phyloP scores from a whole-genome alignment of 257 asterid genomes.

The Cinchona pubescens region DNA sequence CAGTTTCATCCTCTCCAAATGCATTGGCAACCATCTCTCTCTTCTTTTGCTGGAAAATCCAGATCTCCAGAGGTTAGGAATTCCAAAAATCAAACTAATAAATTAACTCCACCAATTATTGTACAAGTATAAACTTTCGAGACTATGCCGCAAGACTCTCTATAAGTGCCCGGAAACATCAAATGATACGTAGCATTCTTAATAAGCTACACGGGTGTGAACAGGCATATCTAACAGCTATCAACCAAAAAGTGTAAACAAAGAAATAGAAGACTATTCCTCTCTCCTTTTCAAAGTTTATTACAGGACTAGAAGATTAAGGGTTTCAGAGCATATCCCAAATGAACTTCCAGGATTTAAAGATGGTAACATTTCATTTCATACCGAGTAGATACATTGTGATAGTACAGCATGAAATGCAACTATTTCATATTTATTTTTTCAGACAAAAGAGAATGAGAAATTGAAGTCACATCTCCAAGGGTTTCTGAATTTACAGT shows the following conservation, averaged over 20 bases:
- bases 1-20: slow-evolving; percentile 85
- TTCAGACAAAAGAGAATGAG: neutral
- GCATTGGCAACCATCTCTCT: slow-evolving; percentile 94
- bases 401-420: neutral
- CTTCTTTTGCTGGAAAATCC: slow-evolving; percentile 79
- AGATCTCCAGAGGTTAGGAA: slow-evolving; percentile 14
- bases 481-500: neutral
- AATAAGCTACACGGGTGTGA: neutral
- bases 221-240: neutral
- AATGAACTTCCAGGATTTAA: neutral
- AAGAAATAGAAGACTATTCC: neutral
- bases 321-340: neutral
- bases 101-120: neutral
- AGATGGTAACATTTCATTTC: neutral
- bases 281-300: neutral
- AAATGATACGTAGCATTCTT: neutral
- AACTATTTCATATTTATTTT: neutral
- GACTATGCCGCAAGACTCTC: neutral
- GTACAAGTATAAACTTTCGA: neutral
- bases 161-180: neutral
- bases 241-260: too few relatives aligned
- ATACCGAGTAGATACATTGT: neutral
- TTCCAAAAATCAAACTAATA: neutral
- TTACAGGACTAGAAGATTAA: neutral
- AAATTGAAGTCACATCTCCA: neutral